Conservation (phyloP, 805 yeast genomes). For the Ogataea nitratoaversa region DNA sequence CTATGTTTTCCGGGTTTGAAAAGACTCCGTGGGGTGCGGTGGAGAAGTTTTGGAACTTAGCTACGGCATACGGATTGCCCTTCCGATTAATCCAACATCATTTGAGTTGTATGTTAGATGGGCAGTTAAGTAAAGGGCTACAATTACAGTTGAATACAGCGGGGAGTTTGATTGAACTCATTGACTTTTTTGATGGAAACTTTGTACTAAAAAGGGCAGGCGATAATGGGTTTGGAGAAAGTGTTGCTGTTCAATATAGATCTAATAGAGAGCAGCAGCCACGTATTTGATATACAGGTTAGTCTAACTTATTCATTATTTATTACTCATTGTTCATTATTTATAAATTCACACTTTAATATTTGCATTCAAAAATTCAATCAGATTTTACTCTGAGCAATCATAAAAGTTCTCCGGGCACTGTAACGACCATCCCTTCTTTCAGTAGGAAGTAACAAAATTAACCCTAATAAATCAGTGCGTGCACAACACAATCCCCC, state of each 20-base stretch:
- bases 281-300: no score
- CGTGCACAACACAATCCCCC: no score
- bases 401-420: no score
- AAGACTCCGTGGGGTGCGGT: constrained; percentile 89
- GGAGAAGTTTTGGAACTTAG: constrained; percentile 76
- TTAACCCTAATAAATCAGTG: no score
- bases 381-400: no score
- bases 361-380: no score
- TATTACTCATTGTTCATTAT: no score
- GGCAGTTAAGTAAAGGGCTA: constrained; percentile 40
- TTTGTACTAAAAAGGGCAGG: constrained; percentile 65
- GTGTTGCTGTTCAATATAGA: constrained; percentile 27
- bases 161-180: constrained; percentile 53
- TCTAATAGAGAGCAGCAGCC: constrained; percentile 27
- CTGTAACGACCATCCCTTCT: no score
- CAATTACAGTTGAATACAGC: constrained; percentile 63
- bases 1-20: constrained; percentile 69
- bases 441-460: no score
- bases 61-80: constrained; percentile 79
- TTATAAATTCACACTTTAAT: no score
- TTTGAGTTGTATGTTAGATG: constrained; percentile 78
- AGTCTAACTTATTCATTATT: no score
- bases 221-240: constrained; percentile 65
- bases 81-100: constrained; percentile 85
- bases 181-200: constrained; percentile 77